phyloP scores from a whole-genome alignment of 1,284 basidiomycete genomes.

The Somion occarium region DNA sequence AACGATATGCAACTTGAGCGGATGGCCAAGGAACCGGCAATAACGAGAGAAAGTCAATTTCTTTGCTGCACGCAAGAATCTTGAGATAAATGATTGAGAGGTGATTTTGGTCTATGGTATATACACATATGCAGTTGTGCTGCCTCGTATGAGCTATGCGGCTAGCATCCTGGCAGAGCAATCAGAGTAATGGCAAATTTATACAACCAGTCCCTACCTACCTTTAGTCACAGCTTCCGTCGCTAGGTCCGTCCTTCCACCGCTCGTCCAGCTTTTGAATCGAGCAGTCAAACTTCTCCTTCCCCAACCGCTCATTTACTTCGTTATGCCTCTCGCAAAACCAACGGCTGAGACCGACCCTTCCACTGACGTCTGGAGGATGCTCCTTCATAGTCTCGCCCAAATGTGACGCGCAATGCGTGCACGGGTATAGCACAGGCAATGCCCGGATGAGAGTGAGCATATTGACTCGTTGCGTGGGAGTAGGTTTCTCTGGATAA shows the following conservation, averaged over 20 bases:
- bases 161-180: neutral
- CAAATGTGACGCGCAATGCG: slow-evolving; percentile 79
- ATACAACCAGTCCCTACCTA: too few species aligned
- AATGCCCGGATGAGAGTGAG: slow-evolving; percentile 70
- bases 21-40: too few species aligned
- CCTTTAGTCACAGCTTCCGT: slow-evolving; percentile 79
- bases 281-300: slow-evolving; percentile 77
- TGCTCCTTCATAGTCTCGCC: slow-evolving; percentile 57
- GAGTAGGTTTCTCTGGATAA: slow-evolving; percentile 77
- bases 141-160: too few species aligned
- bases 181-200: neutral
- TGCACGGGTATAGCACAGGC: slow-evolving; percentile 84
- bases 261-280: slow-evolving; percentile 66
- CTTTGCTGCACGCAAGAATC: too few species aligned
- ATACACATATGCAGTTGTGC: too few species aligned
- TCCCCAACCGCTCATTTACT: slow-evolving; percentile 84
- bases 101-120: too few species aligned
- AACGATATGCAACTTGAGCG: too few species aligned
- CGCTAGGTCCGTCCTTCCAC: slow-evolving; percentile 87
- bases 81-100: too few species aligned
- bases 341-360: slow-evolving; percentile 74
- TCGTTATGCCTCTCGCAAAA: slow-evolving; percentile 89
- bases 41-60: too few species aligned
- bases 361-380: slow-evolving; percentile 73
- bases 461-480: slow-evolving; percentile 77